Conservation (phyloP, 75 land plant genomes). For the Chamaecyparis obtusa region DNA sequence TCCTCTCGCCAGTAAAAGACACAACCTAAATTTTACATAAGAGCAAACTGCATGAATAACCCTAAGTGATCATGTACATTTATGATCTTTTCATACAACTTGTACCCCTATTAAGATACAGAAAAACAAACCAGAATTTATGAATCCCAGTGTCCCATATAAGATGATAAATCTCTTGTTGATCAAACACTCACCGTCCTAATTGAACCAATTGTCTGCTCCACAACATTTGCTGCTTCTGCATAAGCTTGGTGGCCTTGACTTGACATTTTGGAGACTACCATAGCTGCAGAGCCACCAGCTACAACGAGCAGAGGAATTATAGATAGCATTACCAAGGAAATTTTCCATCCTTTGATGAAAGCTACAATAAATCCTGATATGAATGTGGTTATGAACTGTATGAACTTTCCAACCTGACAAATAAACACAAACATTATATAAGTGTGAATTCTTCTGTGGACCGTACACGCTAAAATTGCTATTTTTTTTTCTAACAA, state of each 20-base stretch:
- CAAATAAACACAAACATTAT: slow-evolving; percentile 16
- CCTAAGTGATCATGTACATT: background rate
- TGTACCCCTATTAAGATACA: background rate
- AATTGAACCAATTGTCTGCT: slow-evolving; percentile 55
- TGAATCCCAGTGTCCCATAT: background rate
- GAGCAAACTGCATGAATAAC: background rate
- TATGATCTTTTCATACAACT: background rate
- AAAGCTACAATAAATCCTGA: slow-evolving; percentile 59
- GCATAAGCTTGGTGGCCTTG: slow-evolving; percentile 56
- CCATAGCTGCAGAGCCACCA: slow-evolving; percentile 34
- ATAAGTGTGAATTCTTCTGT: background rate
- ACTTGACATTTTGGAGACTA: slow-evolving; percentile 36
- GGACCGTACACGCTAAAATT: background rate
- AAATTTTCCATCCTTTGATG: slow-evolving; percentile 54
- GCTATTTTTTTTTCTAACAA: background rate
- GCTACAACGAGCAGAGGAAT: slow-evolving; percentile 49
- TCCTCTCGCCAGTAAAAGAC: slow-evolving; percentile 88
- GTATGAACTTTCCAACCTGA: slow-evolving; percentile 66
- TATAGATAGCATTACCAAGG: slow-evolving; percentile 46
- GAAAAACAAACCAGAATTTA: background rate
- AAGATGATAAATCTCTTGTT: background rate
- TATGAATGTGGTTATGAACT: slow-evolving; percentile 45
- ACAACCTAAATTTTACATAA: slow-evolving; percentile 52
- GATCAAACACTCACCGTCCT: slow-evolving; percentile 42
- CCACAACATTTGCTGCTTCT: slow-evolving; percentile 53